A percentile compares a stretch with the other conserved stretches of the same genome.
Evolutionary conservation across 768 basidiomycete species (phyloP).

Genomic region (Boletus tomentosulus): DNA sequence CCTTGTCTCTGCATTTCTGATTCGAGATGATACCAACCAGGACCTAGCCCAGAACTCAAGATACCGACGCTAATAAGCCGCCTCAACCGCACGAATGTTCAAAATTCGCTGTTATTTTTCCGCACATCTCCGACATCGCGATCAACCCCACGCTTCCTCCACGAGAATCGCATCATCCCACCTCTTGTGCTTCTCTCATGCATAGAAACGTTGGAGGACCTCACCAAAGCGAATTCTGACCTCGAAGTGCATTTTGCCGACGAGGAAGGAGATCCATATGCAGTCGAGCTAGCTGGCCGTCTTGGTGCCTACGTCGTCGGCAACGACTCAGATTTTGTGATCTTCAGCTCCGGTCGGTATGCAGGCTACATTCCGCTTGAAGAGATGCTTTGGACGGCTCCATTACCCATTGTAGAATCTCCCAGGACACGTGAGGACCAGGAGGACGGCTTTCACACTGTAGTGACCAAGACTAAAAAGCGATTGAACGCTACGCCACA

Average conservation of each 20-base stretch:
- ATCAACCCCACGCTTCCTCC: conserved; percentile 59
- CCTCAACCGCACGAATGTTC: conserved; percentile 51
- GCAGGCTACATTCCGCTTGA: conserved; percentile 72
- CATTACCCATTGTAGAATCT: conserved; percentile 24
- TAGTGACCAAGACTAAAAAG: conserved; percentile 50
- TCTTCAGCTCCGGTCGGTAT: conserved; percentile 73
- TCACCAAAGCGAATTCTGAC: conserved; percentile 32
- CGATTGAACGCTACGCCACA: conserved; percentile 33
- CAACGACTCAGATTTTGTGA: conserved; percentile 79
- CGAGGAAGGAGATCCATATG: conserved; percentile 78
- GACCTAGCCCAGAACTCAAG: conserved; percentile 68
- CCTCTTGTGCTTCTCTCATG: conserved; percentile 60
- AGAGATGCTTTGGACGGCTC: conserved; percentile 63
- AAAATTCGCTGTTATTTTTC: conserved; percentile 71
- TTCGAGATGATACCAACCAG: conserved; percentile 33
- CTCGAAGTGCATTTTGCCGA: conserved; percentile 70
- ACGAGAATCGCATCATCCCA: conserved; percentile 71
- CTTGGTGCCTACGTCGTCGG: conserved; percentile 72
- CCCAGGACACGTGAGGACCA: conserved; percentile 28
- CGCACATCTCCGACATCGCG: conserved; percentile 69
- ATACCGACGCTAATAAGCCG: conserved; percentile 63
- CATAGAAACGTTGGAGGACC: conserved; percentile 46
- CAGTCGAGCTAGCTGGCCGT: conserved; percentile 77
- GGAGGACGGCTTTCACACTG: conserved; percentile 57
- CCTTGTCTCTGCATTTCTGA: conserved; percentile 8